phyloP scores from a whole-genome alignment of 2,329 filamentous ascomycete genomes.

The Paraconiothyrium brasiliense region DNA sequence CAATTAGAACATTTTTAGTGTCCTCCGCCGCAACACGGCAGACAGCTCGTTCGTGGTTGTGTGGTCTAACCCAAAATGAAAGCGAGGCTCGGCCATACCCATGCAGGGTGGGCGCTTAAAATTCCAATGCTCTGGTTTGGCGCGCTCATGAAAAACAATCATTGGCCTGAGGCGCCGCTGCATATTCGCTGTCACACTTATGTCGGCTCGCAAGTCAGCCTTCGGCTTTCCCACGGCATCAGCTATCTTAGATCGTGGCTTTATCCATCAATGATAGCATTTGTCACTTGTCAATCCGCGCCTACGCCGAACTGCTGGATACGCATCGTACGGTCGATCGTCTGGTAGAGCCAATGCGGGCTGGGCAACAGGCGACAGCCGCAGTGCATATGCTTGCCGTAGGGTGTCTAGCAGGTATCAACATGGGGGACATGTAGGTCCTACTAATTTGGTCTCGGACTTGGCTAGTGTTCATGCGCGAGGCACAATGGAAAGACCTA shows the following conservation, averaged over 20 bases:
- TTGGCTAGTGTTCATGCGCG: conserved; percentile 1
- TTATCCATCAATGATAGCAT: conserved; percentile 13
- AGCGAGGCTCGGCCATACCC: neutral
- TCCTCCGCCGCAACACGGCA: conserved; percentile 4
- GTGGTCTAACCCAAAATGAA: conserved; percentile 1
- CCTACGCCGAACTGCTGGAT: conserved; percentile 14
- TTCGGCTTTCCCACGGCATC: conserved; percentile 12
- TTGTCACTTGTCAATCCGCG: conserved; percentile 13
- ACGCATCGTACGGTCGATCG: conserved; percentile 9
- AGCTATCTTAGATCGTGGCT: conserved; percentile 7
- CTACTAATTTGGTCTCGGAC: conserved; percentile 18
- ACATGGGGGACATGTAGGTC: conserved; percentile 5
- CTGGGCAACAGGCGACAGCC: conserved; percentile 10
- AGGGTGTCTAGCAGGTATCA: conserved; percentile 9
- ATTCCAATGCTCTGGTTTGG: conserved; percentile 9
- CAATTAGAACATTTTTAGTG: conserved; percentile 2
- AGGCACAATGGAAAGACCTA: neutral
- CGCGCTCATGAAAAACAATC: neutral
- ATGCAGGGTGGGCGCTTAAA: conserved; percentile 12
- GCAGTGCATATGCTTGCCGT: conserved; percentile 7
- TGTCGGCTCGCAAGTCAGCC: conserved; percentile 13
- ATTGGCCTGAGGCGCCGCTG: conserved; percentile 9
- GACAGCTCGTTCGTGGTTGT: neutral
- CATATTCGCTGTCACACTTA: conserved; percentile 4
- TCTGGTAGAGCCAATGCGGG: conserved; percentile 17